Evolutionary conservation across 805 yeast species (phyloP), one percentile per base, ranked within the genome.

Genomic region (Ogataea corticis): DNA sequence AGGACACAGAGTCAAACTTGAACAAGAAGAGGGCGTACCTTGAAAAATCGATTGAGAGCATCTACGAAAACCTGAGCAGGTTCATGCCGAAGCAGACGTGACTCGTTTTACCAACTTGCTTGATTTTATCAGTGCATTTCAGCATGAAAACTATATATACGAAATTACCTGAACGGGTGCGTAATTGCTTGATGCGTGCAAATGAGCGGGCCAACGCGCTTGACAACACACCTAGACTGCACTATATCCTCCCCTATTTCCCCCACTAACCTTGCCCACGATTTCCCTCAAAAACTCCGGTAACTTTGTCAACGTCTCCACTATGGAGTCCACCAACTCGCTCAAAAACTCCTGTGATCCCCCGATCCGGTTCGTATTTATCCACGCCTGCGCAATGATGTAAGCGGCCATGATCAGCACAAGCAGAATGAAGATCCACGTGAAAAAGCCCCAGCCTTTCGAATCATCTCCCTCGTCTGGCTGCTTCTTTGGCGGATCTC

Each of bases 201-300:
- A n/a, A n/a, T n/a, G n/a, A n/a, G n/a, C n/a, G n/a, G n/a, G n/a
- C n/a, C n/a, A n/a, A n/a, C n/a, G n/a, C n/a, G n/a, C n/a, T n/a
- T n/a, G n/a, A n/a, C n/a, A n/a, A n/a, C n/a, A n/a, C n/a, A n/a
- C n/a, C n/a, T n/a, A 91, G 10, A 94, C 96, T 29, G 97, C 98
- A 61, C 96, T 83, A 65, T 94, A 92, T 15, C 96, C 98, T 21
- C 96, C 96, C 62, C 96, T 77, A 37, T 77, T 69, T 43, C 74
- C 68, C 17, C 81, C 76, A 6, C 91, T 73, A 28, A 91, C 63
- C 57, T 78, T 88, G 41, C 77, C 78, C 33, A 80, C 69, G 3
- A 91, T 73, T 66, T 91, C 96, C 51, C 71, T 75, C 35, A 78
- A 54, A 49, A 91, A 83, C 12, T 76, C 76, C 5, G 94, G 94